A percentile compares a stretch with the other conserved stretches of the same genome.
phyloP scores from a whole-genome alignment of 177 flowering plant genomes.

The Vitis hybrid region DNA sequence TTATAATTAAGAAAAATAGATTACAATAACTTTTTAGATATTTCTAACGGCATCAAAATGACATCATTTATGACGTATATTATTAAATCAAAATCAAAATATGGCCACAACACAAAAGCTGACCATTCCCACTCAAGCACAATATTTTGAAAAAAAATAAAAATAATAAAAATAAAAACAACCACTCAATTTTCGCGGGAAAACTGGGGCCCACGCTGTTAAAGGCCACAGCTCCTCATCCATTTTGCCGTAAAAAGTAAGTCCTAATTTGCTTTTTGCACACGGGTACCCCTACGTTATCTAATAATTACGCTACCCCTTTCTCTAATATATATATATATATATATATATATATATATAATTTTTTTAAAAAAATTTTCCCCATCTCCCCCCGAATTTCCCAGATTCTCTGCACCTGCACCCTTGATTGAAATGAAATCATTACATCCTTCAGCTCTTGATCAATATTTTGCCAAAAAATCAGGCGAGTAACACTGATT shows the following conservation, averaged over 20 bases:
- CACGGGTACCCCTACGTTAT: not conserved
- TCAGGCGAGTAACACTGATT: no score
- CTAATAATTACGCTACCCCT: not conserved
- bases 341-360: no score
- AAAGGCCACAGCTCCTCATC: not conserved
- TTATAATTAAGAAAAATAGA: no score
- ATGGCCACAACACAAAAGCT: no score
- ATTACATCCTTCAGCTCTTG: not conserved
- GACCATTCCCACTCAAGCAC: no score
- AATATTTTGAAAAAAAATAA: no score
- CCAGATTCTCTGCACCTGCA: not conserved
- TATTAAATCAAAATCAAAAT: no score
- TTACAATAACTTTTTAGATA: no score
- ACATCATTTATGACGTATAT: no score
- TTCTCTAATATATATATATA: not conserved
- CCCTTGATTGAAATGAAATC: not conserved
- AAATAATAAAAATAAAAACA: not conserved
- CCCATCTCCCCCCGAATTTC: not conserved
- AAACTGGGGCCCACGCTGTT: not conserved
- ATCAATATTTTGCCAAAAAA: no score
- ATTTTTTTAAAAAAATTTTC: no score
- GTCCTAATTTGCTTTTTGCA: not conserved
- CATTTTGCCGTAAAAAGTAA: slow-evolving; percentile 6
- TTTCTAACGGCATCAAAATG: no score
- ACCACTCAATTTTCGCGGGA: not conserved